Evolutionary conservation across 2,329 filamentous ascomycete genomes (phyloP), one percentile per base, ranked within the genome.

Genomic region (Hypocreales sp.): DNA sequence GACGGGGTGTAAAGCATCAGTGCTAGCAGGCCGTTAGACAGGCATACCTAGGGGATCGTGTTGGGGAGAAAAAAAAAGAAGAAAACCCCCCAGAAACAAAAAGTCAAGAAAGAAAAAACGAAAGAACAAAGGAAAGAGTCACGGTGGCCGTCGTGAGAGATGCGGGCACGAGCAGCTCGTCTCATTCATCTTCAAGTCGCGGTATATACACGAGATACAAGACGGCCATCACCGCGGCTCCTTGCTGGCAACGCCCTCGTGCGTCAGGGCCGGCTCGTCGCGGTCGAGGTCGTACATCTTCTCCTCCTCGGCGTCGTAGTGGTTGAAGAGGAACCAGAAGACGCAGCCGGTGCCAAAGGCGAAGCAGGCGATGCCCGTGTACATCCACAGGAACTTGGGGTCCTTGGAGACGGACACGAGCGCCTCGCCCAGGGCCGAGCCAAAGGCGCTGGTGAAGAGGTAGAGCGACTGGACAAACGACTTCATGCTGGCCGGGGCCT

Each of bases 401-500:
- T 82, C 70, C 31, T 62, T 62, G 6, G 70, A 65, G 4, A 52
- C 48, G 8, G 73, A 69, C 2, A 69, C 62, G 9, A 80, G 52
- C 3, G 72, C 64, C 38, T 74, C 67, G 3, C 66, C 70, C 14
- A 82, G 50, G 18, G 65, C 66, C 2, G 67, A 61, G 4, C 67
- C 67, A 24, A 69, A 58, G 4, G 69, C 71, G 24, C 56, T 67
- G 21, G 67, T 74, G 34, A 75, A 58, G 31, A 73, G 56, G 40
- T 67, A 74, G n/a, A 75, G 42, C 9, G 61, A 60, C 45, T 61
- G 62, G 17, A 69, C 56, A 56, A 69, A 69, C 1, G 66, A 70
- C 46, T 73, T 68, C 73, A 81, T 79, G 45, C 61, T 69, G 22
- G 65, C 64, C 2, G 76, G 76, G 0, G 77, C 76, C 50, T 81